Conservation (phyloP, 2,329 filamentous ascomycete genomes). For the Sclerotinia spermophila region DNA sequence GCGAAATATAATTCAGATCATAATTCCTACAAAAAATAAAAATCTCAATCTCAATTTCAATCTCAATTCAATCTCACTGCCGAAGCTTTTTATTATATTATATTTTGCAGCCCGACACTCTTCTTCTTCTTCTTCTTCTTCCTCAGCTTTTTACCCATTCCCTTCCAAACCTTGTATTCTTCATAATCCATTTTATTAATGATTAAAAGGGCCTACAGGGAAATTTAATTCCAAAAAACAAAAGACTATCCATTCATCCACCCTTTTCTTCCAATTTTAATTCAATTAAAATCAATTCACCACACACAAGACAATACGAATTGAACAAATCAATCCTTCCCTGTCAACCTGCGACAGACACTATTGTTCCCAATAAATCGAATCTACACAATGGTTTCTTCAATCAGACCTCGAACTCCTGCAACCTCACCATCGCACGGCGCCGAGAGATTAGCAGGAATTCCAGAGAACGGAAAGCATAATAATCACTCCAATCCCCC, state of each 20-base stretch:
- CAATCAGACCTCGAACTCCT: slow-evolving; percentile 40
- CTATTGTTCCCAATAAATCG: slow-evolving; percentile 23
- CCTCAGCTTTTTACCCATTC: not conserved
- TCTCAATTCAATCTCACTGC: not conserved
- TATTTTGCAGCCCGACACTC: not conserved
- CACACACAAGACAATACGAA: not conserved
- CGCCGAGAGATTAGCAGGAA: slow-evolving; percentile 37
- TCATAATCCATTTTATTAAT: slow-evolving; percentile 11
- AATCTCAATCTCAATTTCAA: not conserved
- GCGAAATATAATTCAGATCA: not conserved
- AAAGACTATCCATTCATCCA: not conserved
- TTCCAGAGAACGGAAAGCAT: slow-evolving; percentile 36
- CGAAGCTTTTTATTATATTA: not conserved
- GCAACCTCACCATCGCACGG: slow-evolving; percentile 32
- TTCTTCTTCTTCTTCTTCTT: not conserved
- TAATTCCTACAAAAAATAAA: not conserved
- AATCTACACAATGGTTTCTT: slow-evolving; percentile 32
- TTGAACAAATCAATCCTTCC: slow-evolving; percentile 21
- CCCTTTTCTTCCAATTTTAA: not conserved
- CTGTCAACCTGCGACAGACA: slow-evolving; percentile 28
- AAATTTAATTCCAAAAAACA: not conserved
- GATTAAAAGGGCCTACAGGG: slow-evolving; percentile 2
- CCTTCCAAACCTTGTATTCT: not conserved
- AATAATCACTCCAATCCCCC: slow-evolving; percentile 27
- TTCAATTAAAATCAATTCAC: slow-evolving; percentile 8